Conservation (phyloP, 345 rosid species). For the Hibiscus trionum region DNA sequence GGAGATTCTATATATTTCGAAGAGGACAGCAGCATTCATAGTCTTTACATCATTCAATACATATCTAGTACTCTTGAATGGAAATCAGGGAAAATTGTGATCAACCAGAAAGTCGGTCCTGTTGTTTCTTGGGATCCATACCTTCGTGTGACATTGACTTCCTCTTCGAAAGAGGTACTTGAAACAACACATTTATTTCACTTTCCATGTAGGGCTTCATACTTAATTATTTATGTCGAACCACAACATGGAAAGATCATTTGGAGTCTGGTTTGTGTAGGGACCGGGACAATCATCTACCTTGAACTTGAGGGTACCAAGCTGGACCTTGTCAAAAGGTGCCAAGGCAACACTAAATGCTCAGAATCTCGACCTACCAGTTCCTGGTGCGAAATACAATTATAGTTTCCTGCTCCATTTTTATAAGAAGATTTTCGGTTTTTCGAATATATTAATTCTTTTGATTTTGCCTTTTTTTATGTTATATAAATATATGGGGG, state of each 20-base stretch:
- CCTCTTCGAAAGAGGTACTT: constrained; percentile 43
- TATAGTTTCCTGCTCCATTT: background rate
- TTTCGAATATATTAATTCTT: background rate
- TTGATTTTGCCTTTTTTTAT: no score
- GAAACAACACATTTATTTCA: background rate
- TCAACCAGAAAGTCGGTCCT: constrained; percentile 61
- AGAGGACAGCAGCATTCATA: constrained; percentile 55
- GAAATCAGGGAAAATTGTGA: constrained; percentile 42
- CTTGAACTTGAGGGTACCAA: constrained; percentile 66
- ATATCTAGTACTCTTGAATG: constrained; percentile 77
- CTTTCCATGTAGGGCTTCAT: background rate
- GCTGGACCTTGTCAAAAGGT: constrained; percentile 52
- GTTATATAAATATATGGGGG: background rate
- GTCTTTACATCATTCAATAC: constrained; percentile 73
- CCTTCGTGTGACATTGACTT: constrained; percentile 43
- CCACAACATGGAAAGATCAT: background rate
- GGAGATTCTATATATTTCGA: constrained; percentile 93
- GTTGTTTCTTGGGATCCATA: constrained; percentile 60
- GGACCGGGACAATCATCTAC: constrained; percentile 40
- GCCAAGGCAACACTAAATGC: constrained; percentile 58
- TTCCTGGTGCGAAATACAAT: constrained; percentile 44
- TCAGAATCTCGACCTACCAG: constrained; percentile 38
- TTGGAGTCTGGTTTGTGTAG: constrained; percentile 25
- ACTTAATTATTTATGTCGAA: background rate
- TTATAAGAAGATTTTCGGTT: background rate